Percentiles rank a stretch among this genome's conserved stretches.
Evolutionary conservation across 2,329 filamentous ascomycete genomes (phyloP).

Genomic region (Venturiaceae sp.): DNA sequence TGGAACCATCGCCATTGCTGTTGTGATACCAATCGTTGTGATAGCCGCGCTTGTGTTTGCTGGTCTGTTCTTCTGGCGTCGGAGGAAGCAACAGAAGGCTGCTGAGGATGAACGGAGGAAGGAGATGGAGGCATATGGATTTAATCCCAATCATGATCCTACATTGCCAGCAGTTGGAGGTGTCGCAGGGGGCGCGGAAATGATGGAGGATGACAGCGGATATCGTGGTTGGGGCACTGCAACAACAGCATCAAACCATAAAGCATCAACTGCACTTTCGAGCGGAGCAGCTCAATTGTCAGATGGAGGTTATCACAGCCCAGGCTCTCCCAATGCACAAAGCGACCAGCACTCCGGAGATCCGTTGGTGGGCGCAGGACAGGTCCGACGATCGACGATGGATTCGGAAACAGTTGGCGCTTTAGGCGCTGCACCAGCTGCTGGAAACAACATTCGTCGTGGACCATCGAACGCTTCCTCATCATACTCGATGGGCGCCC

Average conservation of each 20-base stretch:
- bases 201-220: conserved; percentile 68
- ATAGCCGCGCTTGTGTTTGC: conserved; percentile 71
- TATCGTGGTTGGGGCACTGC: conserved; percentile 88
- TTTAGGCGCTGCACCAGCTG: conserved; percentile 56
- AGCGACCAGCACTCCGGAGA: conserved; percentile 63
- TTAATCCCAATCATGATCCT: conserved; percentile 94
- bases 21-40: conserved; percentile 84
- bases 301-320: conserved; percentile 41
- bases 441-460: conserved; percentile 64
- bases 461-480: conserved; percentile 95
- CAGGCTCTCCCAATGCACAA: conserved; percentile 54
- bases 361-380: conserved; percentile 38
- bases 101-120: conserved; percentile 84
- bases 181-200: conserved; percentile 52
- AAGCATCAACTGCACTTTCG: conserved; percentile 82
- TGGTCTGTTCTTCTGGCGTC: conserved; percentile 78
- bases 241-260: conserved; percentile 57
- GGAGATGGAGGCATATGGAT: conserved; percentile 94
- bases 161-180: conserved; percentile 54
- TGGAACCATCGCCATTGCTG: conserved; percentile 80
- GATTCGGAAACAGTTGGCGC: conserved; percentile 77
- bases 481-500: conserved; percentile 75
- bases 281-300: conserved; percentile 56
- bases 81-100: conserved; percentile 73
- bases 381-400: conserved; percentile 32